phyloP scores from a whole-genome alignment of 148 eudicot genomes.

The Cornus controversa region DNA sequence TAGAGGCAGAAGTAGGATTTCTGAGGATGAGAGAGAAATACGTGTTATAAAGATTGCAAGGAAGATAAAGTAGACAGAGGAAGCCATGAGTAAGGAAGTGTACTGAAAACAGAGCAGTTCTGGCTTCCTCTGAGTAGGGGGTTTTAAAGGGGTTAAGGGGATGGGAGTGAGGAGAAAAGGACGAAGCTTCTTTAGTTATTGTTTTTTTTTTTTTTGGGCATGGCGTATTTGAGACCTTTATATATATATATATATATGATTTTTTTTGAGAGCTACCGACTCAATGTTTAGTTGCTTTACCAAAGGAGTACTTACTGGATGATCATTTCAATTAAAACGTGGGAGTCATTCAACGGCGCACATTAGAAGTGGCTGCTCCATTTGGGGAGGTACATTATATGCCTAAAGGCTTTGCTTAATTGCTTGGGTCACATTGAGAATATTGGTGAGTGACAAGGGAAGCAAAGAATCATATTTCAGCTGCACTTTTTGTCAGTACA shows the following conservation, averaged over 20 bases:
- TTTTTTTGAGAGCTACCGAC: too few species aligned
- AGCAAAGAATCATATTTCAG: neutral
- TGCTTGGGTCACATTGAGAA: too few species aligned
- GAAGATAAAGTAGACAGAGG: constrained; percentile 24
- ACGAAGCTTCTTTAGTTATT: neutral
- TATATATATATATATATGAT: too few species aligned
- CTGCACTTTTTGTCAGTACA: too few species aligned
- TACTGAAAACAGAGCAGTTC: constrained; percentile 1
- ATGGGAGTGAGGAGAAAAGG: neutral
- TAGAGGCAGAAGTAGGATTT: constrained; percentile 42
- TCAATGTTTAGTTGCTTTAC: too few species aligned
- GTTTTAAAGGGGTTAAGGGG: neutral
- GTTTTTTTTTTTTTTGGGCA: neutral
- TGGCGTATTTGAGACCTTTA: neutral
- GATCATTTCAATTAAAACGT: too few species aligned
- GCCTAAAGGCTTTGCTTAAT: too few species aligned
- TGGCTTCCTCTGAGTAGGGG: neutral
- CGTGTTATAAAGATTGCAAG: constrained; percentile 2
- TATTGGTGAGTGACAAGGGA: neutral
- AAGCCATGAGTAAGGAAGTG: constrained; percentile 21
- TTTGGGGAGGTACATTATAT: neutral
- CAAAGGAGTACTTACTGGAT: too few species aligned
- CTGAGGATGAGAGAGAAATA: neutral
- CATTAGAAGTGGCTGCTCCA: neutral
- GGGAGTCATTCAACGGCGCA: neutral